Conservation (phyloP, 345 rosid genomes). For the Melastoma malabathricum region DNA sequence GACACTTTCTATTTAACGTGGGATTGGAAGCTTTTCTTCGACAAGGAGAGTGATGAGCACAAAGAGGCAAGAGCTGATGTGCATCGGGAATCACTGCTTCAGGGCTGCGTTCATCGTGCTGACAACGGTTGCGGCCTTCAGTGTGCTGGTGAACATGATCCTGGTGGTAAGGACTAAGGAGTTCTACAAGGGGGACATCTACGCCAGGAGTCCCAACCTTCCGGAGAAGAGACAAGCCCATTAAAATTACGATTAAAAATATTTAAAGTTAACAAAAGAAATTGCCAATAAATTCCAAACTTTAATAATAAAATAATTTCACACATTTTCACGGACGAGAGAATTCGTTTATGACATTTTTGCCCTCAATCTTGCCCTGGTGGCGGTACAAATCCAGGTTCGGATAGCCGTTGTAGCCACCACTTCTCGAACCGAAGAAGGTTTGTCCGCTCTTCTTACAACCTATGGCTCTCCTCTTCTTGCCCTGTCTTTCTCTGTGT, state of each 20-base stretch:
- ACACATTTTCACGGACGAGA: neutral
- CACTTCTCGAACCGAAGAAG: neutral
- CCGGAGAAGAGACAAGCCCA: no score
- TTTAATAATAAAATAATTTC: neutral
- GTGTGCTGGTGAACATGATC: conserved; percentile 42
- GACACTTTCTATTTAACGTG: no score
- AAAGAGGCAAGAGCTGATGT: conserved; percentile 54
- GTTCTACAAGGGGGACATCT: conserved; percentile 69
- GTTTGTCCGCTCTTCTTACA: neutral
- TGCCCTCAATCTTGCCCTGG: neutral
- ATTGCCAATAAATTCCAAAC: neutral
- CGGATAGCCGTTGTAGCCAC: neutral
- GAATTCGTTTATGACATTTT: neutral
- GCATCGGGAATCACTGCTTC: conserved; percentile 50
- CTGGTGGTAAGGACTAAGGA: conserved; percentile 59
- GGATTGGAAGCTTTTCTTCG: no score
- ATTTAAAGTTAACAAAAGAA: neutral
- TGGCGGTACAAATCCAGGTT: conserved; percentile 2
- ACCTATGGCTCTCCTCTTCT: neutral
- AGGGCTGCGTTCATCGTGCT: conserved; percentile 46
- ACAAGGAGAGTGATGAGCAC: no score
- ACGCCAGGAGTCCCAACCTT: no score
- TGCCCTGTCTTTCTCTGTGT: neutral
- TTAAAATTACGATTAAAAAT: neutral
- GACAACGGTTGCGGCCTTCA: conserved; percentile 38